Evolutionary conservation across 1,284 basidiomycete species (phyloP).

Genomic region (Pulveroboletus sp.): DNA sequence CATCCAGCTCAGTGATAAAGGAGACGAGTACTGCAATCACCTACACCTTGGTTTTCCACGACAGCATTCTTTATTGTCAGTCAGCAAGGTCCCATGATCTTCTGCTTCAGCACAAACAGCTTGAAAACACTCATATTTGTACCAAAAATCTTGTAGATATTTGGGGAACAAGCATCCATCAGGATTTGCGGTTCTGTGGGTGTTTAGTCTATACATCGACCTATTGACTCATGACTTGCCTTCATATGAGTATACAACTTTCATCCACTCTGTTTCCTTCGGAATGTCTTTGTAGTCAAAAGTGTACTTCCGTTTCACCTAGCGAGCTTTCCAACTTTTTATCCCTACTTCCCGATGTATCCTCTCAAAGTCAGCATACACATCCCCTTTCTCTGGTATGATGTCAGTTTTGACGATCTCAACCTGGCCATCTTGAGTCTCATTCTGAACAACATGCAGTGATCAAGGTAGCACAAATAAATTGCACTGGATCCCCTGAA

Average conservation of each 20-base stretch:
- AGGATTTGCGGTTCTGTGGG: conserved; percentile 59
- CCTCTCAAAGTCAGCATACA: conserved; percentile 83
- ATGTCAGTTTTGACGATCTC: conserved; percentile 70
- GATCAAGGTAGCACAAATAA: conserved; percentile 89
- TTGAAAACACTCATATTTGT: conserved; percentile 93
- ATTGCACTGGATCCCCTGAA: conserved; percentile 87
- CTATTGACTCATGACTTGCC: conserved; percentile 42
- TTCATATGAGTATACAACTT: conserved; percentile 85
- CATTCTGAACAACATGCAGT: conserved; percentile 55
- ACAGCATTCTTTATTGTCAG: conserved; percentile 76
- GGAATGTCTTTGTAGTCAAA: conserved; percentile 89
- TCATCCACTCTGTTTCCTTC: conserved; percentile 81
- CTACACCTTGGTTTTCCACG: conserved; percentile 73
- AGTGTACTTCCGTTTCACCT: conserved; percentile 89
- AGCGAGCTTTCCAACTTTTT: conserved; percentile 77
- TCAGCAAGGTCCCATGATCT: conserved; percentile 99
- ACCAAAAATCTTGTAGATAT: conserved; percentile 89
- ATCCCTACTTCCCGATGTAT: conserved; percentile 74
- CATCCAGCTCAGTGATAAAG: conserved; percentile 1
- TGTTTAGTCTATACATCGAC: not conserved
- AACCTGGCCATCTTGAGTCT: conserved; percentile 44
- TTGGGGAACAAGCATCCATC: conserved; percentile 70
- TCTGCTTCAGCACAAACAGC: conserved; percentile 90
- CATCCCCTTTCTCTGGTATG: conserved; percentile 63
- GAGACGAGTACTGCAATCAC: conserved; percentile 26